phyloP scores from a whole-genome alignment of 106 monocot species.

The Apostasia shenzhenica region DNA sequence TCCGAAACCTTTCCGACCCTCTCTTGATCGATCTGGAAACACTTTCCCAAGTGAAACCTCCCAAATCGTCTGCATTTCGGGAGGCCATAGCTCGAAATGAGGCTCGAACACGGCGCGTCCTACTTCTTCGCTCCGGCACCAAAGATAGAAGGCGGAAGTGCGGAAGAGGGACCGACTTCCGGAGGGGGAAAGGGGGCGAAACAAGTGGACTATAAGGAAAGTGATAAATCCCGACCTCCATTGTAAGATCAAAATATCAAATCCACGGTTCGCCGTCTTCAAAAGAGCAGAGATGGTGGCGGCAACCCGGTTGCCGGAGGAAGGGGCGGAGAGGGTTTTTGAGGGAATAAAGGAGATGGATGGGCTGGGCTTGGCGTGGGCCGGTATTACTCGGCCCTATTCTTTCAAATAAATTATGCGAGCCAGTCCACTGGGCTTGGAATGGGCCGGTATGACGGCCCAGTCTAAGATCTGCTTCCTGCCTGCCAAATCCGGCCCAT shows the following conservation, averaged over 20 bases:
- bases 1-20: slow-evolving; percentile 40
- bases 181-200: neutral
- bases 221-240: neutral
- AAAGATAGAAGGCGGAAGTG: neutral
- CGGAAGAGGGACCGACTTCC: neutral
- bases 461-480: too few relatives aligned
- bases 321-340: too few relatives aligned
- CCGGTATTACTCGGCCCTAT: too few relatives aligned
- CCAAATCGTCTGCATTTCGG: slow-evolving; percentile 17
- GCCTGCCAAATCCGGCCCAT: too few relatives aligned
- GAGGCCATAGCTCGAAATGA: slow-evolving; percentile 24
- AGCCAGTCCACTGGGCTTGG: too few relatives aligned
- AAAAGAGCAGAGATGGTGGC: too few relatives aligned
- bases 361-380: too few relatives aligned
- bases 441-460: too few relatives aligned
- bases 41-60: slow-evolving; percentile 32
- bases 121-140: neutral
- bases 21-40: slow-evolving; percentile 30
- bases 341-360: too few relatives aligned
- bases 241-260: neutral
- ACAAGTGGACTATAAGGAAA: neutral
- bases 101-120: neutral
- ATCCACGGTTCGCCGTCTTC: too few relatives aligned
- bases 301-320: too few relatives aligned
- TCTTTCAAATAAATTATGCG: too few relatives aligned